These are phyloP conservation scores for Penicillium sp. DNA, from an alignment of 2,329 filamentous ascomycete genomes.

Conservation along the genomic window DNA sequence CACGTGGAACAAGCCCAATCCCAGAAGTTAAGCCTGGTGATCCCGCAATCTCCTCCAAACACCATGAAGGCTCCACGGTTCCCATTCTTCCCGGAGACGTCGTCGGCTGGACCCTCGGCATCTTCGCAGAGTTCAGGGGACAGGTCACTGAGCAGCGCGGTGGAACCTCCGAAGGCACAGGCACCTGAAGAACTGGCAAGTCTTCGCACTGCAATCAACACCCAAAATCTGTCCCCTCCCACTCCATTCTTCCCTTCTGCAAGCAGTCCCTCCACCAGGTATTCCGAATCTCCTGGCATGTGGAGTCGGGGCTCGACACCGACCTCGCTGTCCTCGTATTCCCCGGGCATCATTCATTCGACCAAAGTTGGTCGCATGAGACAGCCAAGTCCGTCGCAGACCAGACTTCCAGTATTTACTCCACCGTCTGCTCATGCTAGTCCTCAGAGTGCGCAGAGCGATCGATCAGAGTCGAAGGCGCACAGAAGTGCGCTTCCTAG, in stretches of 20 bases:
- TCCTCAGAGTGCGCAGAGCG: slow-evolving; percentile 21
- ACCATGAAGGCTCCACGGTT: slow-evolving; percentile 16
- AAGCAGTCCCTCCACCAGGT: slow-evolving; percentile 47
- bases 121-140: slow-evolving; percentile 17
- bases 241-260: slow-evolving; percentile 40
- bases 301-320: slow-evolving; percentile 51
- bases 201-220: slow-evolving; percentile 36
- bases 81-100: slow-evolving; percentile 10
- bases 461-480: slow-evolving; percentile 13
- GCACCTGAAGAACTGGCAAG: slow-evolving; percentile 41
- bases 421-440: slow-evolving; percentile 20
- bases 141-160: slow-evolving; percentile 13
- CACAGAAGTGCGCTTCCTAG: slow-evolving; percentile 14
- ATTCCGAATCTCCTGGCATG: slow-evolving; percentile 46
- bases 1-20: slow-evolving; percentile 25
- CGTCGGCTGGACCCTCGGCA: slow-evolving; percentile 10
- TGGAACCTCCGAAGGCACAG: slow-evolving; percentile 18
- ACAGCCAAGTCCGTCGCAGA: slow-evolving; percentile 38
- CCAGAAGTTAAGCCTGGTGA: slow-evolving; percentile 34
- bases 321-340: slow-evolving; percentile 50
- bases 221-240: slow-evolving; percentile 37
- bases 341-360: slow-evolving; percentile 46
- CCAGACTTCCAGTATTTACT: slow-evolving; percentile 36
- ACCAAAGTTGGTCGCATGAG: slow-evolving; percentile 37
- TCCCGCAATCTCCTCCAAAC: slow-evolving; percentile 22